phyloP scores from a whole-genome alignment of 1,284 basidiomycete genomes.

The Cutaneotrichosporon sp. region DNA sequence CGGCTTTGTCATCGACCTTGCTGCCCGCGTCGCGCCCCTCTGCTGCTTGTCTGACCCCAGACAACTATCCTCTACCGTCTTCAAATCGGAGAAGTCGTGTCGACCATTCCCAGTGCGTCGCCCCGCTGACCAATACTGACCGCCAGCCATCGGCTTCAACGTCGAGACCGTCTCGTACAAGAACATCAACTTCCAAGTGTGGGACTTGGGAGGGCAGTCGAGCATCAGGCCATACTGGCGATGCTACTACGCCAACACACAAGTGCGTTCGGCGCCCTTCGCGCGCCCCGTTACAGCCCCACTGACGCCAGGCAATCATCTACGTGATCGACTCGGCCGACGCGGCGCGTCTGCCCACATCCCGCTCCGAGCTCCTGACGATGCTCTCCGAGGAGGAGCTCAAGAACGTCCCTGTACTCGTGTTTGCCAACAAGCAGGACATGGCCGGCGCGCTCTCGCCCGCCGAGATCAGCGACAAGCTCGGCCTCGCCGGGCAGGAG shows the following conservation, averaged over 20 bases:
- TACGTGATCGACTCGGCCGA: constrained; percentile 99
- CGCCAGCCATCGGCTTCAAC: constrained; percentile 67
- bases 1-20: constrained; percentile 5
- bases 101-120: constrained; percentile 79
- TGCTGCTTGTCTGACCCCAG: too few relatives aligned
- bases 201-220: constrained; percentile 99
- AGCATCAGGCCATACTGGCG: constrained; percentile 98
- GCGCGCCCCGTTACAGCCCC: too few relatives aligned
- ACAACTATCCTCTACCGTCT: constrained; percentile 99
- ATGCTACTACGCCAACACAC: constrained; percentile 57
- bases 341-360: constrained; percentile 99
- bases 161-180: constrained; percentile 99
- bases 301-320: constrained; percentile 83
- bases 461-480: constrained; percentile 99
- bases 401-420: constrained; percentile 95
- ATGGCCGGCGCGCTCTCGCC: constrained; percentile 99
- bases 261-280: too few relatives aligned
- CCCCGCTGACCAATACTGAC: not conserved
- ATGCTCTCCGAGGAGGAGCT: constrained; percentile 99
- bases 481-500: constrained; percentile 94
- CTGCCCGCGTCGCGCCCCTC: too few relatives aligned
- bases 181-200: constrained; percentile 99
- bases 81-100: constrained; percentile 98
- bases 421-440: constrained; percentile 99
- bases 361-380: constrained; percentile 64